Conservation (phyloP, 2,329 filamentous ascomycete species). For the Gaeumannomyces sp. region DNA sequence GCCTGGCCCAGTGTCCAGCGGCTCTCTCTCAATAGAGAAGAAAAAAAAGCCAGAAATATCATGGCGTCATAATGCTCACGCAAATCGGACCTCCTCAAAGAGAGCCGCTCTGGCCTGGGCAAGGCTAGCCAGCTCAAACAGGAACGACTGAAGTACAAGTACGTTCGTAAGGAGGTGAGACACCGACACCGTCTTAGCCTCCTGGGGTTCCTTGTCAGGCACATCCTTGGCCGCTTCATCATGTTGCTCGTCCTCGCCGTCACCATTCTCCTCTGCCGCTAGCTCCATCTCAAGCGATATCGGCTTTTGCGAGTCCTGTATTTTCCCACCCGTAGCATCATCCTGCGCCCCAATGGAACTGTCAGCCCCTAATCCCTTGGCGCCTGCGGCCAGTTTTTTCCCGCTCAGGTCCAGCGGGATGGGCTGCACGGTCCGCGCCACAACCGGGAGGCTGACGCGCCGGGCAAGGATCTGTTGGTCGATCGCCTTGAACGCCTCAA, state of each 20-base stretch:
- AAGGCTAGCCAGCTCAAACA: constrained; percentile 69
- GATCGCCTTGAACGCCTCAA: constrained; percentile 55
- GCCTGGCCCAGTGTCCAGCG: background rate
- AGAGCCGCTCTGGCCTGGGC: constrained; percentile 68
- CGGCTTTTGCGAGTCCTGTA: constrained; percentile 11
- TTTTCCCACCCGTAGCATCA: constrained; percentile 18
- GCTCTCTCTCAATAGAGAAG: background rate
- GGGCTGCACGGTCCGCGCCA: constrained; percentile 30
- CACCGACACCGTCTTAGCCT: constrained; percentile 51
- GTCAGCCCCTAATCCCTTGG: background rate
- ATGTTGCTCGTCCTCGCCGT: constrained; percentile 22
- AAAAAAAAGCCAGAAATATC: background rate
- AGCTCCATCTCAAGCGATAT: constrained; percentile 4
- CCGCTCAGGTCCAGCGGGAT: constrained; percentile 41
- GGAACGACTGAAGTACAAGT: constrained; percentile 71
- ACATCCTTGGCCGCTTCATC: constrained; percentile 16
- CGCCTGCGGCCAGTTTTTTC: constrained; percentile 22
- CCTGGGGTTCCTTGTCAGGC: constrained; percentile 16
- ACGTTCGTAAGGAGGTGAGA: constrained; percentile 76
- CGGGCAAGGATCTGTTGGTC: constrained; percentile 56
- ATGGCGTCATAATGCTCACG: constrained; percentile 19
- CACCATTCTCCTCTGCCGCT: constrained; percentile 17
- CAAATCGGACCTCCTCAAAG: constrained; percentile 69
- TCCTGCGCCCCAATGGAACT: constrained; percentile 16
- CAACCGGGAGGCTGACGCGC: constrained; percentile 43